Evolutionary conservation across 2,329 filamentous ascomycete genomes (phyloP), one percentile per base, ranked within the genome.

Genomic region (Ophiosphaerella narmari): DNA sequence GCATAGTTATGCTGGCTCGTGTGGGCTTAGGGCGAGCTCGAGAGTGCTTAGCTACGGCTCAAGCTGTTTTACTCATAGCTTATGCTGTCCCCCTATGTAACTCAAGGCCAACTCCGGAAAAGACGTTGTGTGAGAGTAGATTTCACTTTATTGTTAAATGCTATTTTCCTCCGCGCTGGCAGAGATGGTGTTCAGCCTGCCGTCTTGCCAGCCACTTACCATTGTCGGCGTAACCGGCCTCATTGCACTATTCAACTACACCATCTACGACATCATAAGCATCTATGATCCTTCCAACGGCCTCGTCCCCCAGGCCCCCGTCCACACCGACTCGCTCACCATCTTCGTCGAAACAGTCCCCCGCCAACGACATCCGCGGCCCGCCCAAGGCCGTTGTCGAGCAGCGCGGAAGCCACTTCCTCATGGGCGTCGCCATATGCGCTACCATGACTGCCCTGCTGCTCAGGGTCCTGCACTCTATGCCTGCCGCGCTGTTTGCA

Each of bases 171-270:
- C 80, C 1, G 81, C 78, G 2, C 64, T 83, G n/a, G 80, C 79
- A 2, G 80, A 80, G 3, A 76, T 82, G 57, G 76, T 83, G 1
- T 83, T 83, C 64, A 82, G 78, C 57, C 60, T 78, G 5, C 59
- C 83, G 2, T 74, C 74, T 18, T 79, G 76, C 26, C 81, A 84
- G 59, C 82, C 82, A 0, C 65, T 84, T 37, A 83, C 80, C 3
- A 81, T 84, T 14, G 80, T 84, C 13, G 82, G 82, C 5, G 79
- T 84, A 33, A 83, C 81, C 4, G 82, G 82, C 52, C 50, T 71
- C 11, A 71, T 71, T n/a, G 65, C 66, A 1, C 63, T 81, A 0
- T 84, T 85, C 73, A 83, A 84, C 62, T 84, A 82, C 59, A 85
- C 82, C 21, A 82, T 83, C 53, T 84, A 81, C 66, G 80, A 84